Evolutionary conservation across 495 filamentous ascomycete species (phyloP).

Genomic region (Aspergillus incahuasiensis): DNA sequence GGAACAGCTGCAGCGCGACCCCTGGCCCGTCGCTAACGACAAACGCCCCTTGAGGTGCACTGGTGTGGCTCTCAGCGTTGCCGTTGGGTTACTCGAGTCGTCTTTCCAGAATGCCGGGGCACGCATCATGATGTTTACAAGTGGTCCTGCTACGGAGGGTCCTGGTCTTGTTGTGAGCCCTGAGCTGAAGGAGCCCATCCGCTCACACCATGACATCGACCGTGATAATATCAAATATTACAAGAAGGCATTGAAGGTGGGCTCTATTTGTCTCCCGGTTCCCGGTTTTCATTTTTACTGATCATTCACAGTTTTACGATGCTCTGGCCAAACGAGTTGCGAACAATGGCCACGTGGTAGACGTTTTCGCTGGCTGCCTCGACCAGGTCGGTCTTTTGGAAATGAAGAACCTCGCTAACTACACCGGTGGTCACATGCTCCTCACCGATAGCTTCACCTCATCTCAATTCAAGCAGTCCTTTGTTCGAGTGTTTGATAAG

Average conservation of each 20-base stretch:
- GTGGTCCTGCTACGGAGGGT: conserved; percentile 92
- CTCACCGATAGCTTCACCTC: conserved; percentile 98
- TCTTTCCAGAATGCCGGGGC: conserved; percentile 94
- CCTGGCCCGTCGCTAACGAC: conserved; percentile 96
- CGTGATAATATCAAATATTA: conserved; percentile 99
- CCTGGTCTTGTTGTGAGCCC: conserved; percentile 95
- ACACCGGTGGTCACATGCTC: conserved; percentile 97
- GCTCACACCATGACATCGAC: conserved; percentile 98
- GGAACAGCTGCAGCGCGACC: conserved; percentile 95
- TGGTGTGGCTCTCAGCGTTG: conserved; percentile 92
- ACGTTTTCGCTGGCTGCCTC: conserved; percentile 96
- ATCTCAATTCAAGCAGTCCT: conserved; percentile 99
- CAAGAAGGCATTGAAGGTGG: conserved; percentile 96
- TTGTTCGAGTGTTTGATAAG: conserved; percentile 95
- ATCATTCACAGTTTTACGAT: conserved; percentile 79
- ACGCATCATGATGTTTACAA: conserved; percentile 95
- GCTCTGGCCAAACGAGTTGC: conserved; percentile 92
- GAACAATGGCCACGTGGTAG: conserved; percentile 95
- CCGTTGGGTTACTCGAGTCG: conserved; percentile 85
- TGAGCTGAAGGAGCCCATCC: conserved; percentile 94
- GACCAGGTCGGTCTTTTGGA: conserved; percentile 97
- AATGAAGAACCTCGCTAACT: conserved; percentile 98
- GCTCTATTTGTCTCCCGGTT: conserved; percentile 6
- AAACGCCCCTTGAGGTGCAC: conserved; percentile 90
- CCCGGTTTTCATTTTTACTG: conserved; percentile 15